Evolutionary conservation across 192 early-diverging fungal species (phyloP), one percentile per base, ranked within the genome.

Genomic region (Coemansia sp.): DNA sequence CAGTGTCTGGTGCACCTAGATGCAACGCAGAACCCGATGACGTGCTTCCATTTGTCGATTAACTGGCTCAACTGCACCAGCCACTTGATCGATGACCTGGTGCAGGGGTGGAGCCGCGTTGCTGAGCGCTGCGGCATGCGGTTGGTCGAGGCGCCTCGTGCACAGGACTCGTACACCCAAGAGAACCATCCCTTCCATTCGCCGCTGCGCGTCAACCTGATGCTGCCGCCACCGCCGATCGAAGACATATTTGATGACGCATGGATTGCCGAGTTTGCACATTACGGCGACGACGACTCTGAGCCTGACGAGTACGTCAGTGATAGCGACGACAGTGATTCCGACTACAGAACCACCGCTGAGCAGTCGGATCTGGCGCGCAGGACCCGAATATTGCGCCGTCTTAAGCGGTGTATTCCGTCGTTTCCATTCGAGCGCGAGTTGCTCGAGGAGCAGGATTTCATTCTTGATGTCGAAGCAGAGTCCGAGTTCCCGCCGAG

Each of bases 41-140:
- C 90, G 53, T 94, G 94, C 71, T 99, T 93, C 68, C 95, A 97
- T 64, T 88, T 98, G 55, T 92, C 95, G 67, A 67, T 99, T 20
- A 89, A 96, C 79, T 99, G 97, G 97, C 77, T 98, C 18, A 93
- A 92, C 42, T 99, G 95, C 75, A 96, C 94, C 2, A 91, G 93
- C 10, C 74, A 90, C 37, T 70, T 94, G 37, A 88, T 99, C 15
- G 92, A 97, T 61, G 95, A 97, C 46, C 71, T 95, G 56, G 81
- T 98, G 26, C 84, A 82, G 39, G 75, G 77, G 6, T 99, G 97
- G 97, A 67, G 82, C 39, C 70, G 92, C 7, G 82, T 84, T 29
- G 94, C 94, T 2, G 93, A 96, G 65, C 89, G 89, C 45, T 93
- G 89, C 64, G 94, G 95, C 9, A 83, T 98, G 25, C 90, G 92